These are phyloP conservation scores for Tolypocladium paradoxum DNA, from an alignment of 2,329 filamentous ascomycete species.

Conservation along the genomic window DNA sequence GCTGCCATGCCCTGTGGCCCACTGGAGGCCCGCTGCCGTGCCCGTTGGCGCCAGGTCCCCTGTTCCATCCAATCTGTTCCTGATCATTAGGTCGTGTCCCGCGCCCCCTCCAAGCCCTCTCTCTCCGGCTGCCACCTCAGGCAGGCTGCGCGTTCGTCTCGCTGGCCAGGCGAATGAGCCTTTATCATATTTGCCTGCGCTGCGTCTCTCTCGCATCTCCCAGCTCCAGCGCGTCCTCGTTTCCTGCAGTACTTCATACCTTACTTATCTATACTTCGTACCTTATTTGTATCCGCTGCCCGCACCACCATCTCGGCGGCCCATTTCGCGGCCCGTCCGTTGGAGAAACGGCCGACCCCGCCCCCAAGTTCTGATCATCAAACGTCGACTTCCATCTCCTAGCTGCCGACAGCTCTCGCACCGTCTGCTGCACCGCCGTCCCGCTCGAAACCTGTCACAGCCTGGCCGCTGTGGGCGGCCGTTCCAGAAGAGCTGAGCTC, in stretches of 20 bases:
- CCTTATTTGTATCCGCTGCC: not conserved
- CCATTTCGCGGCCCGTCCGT: conserved; percentile 9
- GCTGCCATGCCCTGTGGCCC: not conserved
- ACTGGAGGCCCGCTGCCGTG: not conserved
- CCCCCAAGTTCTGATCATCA: not conserved
- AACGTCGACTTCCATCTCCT: not conserved
- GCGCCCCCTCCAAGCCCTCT: not conserved
- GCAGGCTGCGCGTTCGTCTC: not conserved
- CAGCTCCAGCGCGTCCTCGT: too few relatives aligned
- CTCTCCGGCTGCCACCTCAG: not conserved
- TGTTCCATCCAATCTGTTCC: not conserved
- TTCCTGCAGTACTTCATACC: not conserved
- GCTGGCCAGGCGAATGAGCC: not conserved
- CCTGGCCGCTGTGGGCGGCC: not conserved
- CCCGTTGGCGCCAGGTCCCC: conserved; percentile 5
- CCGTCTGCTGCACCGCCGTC: not conserved
- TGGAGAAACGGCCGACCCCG: conserved; percentile 1
- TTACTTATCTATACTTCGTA: not conserved
- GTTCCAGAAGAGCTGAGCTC: not conserved
- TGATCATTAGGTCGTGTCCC: not conserved
- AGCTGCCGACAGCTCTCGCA: not conserved
- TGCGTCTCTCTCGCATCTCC: not conserved
- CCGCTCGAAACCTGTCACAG: not conserved
- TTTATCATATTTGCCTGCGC: not conserved
- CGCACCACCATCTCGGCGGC: conserved; percentile 5